Evolutionary conservation across 2,329 filamentous ascomycete genomes (phyloP).

Genomic region (Penicillium sp.): DNA sequence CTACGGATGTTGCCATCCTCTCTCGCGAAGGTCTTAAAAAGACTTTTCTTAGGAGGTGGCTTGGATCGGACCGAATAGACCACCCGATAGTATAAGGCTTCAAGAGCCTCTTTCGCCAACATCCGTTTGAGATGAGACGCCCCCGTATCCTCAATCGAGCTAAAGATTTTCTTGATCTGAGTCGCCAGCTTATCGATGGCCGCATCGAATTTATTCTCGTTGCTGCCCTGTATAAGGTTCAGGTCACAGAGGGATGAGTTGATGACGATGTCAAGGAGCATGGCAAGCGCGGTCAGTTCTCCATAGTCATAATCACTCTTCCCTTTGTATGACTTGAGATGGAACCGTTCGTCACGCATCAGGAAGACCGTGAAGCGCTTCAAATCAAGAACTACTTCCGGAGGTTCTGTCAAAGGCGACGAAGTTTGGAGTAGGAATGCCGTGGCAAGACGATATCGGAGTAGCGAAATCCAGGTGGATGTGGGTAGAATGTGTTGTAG

Average conservation of each 20-base stretch:
- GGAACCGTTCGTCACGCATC: slow-evolving; percentile 33
- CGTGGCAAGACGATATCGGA: slow-evolving; percentile 42
- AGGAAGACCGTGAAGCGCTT: slow-evolving; percentile 29
- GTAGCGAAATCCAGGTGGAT: slow-evolving; percentile 35
- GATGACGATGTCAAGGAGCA: slow-evolving; percentile 71
- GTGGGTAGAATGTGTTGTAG: slow-evolving; percentile 42
- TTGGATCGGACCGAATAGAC: slow-evolving; percentile 67
- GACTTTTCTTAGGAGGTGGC: slow-evolving; percentile 51
- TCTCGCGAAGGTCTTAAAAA: slow-evolving; percentile 32
- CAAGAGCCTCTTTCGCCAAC: slow-evolving; percentile 72
- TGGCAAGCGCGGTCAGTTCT: slow-evolving; percentile 62
- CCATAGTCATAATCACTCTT: slow-evolving; percentile 57
- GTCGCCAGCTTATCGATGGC: slow-evolving; percentile 65
- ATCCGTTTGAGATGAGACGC: slow-evolving; percentile 69
- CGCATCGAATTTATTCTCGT: slow-evolving; percentile 61
- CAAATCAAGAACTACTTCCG: slow-evolving; percentile 30
- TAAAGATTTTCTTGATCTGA: slow-evolving; percentile 56
- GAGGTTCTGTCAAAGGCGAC: slow-evolving; percentile 26
- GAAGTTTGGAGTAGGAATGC: slow-evolving; percentile 35
- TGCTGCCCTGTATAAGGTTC: slow-evolving; percentile 31
- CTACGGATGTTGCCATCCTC: slow-evolving; percentile 14
- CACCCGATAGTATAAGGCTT: slow-evolving; percentile 71
- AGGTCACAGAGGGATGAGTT: slow-evolving; percentile 56
- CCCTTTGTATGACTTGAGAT: slow-evolving; percentile 28
- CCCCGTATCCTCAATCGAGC: slow-evolving; percentile 69